Conservation (phyloP, 1,284 basidiomycete species). For the Microbotryum scabiosae region DNA sequence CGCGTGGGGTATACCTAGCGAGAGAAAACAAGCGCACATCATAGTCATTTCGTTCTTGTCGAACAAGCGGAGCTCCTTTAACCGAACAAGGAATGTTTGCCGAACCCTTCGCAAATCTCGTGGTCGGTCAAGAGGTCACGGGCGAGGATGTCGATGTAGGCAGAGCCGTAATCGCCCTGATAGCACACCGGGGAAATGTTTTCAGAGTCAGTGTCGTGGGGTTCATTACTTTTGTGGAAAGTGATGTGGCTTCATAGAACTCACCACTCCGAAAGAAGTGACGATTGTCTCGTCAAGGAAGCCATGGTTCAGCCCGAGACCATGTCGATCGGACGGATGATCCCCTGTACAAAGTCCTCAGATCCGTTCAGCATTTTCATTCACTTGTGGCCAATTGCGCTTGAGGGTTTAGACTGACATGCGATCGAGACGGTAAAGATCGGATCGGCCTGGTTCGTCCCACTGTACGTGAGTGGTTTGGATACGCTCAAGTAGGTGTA, state of each 20-base stretch:
- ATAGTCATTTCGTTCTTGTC: too few species aligned
- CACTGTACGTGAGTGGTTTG: conserved; percentile 21
- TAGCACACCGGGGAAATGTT: too few species aligned
- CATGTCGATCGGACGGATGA: conserved; percentile 10
- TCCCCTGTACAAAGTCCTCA: conserved; percentile 1
- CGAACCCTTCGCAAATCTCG: conserved; percentile 11
- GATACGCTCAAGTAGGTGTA: conserved; percentile 26
- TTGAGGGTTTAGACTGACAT: conserved; percentile 2
- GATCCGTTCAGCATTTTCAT: neutral
- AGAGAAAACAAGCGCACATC: too few species aligned
- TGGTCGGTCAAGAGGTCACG: conserved; percentile 20
- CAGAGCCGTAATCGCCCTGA: conserved; percentile 11
- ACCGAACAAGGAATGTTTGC: too few species aligned
- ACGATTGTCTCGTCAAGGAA: conserved; percentile 25
- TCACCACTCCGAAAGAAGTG: conserved; percentile 21
- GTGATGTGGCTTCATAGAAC: neutral
- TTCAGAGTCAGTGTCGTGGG: neutral
- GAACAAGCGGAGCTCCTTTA: too few species aligned
- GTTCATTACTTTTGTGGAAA: neutral
- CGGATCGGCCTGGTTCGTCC: conserved; percentile 27
- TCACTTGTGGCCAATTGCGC: neutral
- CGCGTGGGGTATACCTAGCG: too few species aligned
- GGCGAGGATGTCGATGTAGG: conserved; percentile 15
- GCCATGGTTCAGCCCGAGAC: conserved; percentile 22
- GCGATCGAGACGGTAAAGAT: conserved; percentile 25